Evolutionary conservation across 768 basidiomycete genomes (phyloP), one percentile per base, ranked within the genome.

Genomic region (Lactarius deliciosus): DNA sequence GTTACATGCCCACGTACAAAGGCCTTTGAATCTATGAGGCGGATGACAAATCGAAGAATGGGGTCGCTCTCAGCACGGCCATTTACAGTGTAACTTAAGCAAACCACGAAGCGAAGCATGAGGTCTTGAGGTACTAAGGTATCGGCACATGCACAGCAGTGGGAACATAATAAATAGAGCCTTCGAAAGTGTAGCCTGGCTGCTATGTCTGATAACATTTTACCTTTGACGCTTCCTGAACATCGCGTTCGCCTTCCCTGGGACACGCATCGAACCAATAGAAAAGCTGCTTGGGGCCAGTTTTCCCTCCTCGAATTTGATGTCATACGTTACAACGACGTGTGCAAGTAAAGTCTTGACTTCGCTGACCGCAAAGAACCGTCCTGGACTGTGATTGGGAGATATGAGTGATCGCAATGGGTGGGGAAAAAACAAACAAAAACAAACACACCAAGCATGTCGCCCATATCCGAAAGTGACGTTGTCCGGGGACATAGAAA

Each of bases 381-480:
- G 68, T 1, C 74, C 74, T 3, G 74, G 74, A 59, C 73, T 75
- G n/a, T n/a, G 58, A 65, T 16, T 36, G 7, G 13, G 32, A 34
- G 13, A 28, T 22, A 41, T 57, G 15, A 30, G 20, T 6, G 3
- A 11, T n/a, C 34, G n/a, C 38, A 13, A 13, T 10, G 20, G 13
- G 43, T 28, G 32, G 20, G 45, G 47, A 4, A 5, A n/a, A 30
- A 8, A 6, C 9, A 55, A 11, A 10, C 16, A 22, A 11, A 10
- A 38, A 11, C 36, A 32, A 20, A 34, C 73, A 18, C 45, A 74
- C 76, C 76, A 76, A 0, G 75, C 68, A 45, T 75, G 75, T 34
- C 69, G 67, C 8, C 76, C 76, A 36, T 72, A 63, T 18, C 71
- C 73, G 47, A 73, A 70, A 74, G 78, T 55, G 22, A 82, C 62